A percentile compares a stretch with the other conserved stretches of the same genome.
phyloP scores from a whole-genome alignment of 768 basidiomycete species.

The Termitomyces bulborhizus region DNA sequence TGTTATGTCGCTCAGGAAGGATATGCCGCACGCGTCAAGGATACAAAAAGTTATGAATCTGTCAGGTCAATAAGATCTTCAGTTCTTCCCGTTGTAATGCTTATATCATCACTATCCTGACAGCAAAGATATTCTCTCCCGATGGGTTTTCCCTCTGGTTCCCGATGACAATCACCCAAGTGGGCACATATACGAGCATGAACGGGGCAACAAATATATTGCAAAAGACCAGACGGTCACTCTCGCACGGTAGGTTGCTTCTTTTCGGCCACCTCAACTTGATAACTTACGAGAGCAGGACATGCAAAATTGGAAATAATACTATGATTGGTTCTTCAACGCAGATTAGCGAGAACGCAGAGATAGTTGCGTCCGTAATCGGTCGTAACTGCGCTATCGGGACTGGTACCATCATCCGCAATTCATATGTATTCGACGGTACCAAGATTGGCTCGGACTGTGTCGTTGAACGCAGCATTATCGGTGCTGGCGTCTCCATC shows the following conservation, averaged over 20 bases:
- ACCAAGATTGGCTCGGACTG: conserved; percentile 66
- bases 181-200: conserved; percentile 77
- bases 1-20: conserved; percentile 85
- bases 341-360: conserved; percentile 58
- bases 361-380: conserved; percentile 69
- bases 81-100: not conserved
- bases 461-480: conserved; percentile 69
- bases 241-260: conserved; percentile 65
- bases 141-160: conserved; percentile 94
- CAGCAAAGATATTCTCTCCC: conserved; percentile 87
- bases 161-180: conserved; percentile 92
- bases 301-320: conserved; percentile 75
- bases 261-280: not conserved
- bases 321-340: conserved; percentile 81
- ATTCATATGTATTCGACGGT: conserved; percentile 83
- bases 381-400: conserved; percentile 75
- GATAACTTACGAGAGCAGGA: conserved; percentile 34
- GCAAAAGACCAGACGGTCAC: conserved; percentile 71
- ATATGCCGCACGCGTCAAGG: conserved; percentile 90
- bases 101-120: not conserved
- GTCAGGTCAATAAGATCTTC: conserved; percentile 53
- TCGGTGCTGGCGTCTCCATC: conserved; percentile 74
- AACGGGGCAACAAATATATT: conserved; percentile 85
- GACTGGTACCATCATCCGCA: conserved; percentile 54
- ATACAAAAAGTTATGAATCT: conserved; percentile 87